Conservation (phyloP, 1,284 basidiomycete species). For the Sanghuangporus sanghuang region DNA sequence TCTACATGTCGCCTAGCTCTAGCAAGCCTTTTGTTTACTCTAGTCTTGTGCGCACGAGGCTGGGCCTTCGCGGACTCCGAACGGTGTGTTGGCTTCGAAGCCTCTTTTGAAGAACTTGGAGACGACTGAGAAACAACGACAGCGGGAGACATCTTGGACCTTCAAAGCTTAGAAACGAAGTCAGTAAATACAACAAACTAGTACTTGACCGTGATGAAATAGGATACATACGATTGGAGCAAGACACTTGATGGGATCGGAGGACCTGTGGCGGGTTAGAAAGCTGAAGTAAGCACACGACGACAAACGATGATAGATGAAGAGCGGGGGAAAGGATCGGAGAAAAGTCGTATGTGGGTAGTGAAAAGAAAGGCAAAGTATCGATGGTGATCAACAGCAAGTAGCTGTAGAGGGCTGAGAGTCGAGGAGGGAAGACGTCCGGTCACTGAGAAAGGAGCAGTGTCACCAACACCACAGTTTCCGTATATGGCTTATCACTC, state of each 20-base stretch:
- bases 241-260: not conserved
- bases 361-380: not conserved
- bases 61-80: not conserved
- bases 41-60: conserved; percentile 28
- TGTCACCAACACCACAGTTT: not conserved
- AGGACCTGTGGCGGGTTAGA: not conserved
- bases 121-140: conserved; percentile 2
- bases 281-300: not conserved
- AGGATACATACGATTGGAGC: not conserved
- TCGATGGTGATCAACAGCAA: not conserved
- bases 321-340: not conserved
- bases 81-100: not conserved
- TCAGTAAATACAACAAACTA: not conserved
- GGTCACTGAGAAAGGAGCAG: not conserved
- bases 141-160: conserved; percentile 11
- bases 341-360: not conserved
- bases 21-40: conserved; percentile 43
- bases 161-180: not conserved
- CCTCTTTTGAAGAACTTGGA: conserved; percentile 11
- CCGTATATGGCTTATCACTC: not conserved
- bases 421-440: not conserved
- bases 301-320: not conserved
- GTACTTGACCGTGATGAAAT: not conserved
- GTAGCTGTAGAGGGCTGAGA: not conserved
- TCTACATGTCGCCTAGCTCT: conserved; percentile 45